Evolutionary conservation across 257 asterid species (phyloP).

Genomic region (Coffea eugenioides): DNA sequence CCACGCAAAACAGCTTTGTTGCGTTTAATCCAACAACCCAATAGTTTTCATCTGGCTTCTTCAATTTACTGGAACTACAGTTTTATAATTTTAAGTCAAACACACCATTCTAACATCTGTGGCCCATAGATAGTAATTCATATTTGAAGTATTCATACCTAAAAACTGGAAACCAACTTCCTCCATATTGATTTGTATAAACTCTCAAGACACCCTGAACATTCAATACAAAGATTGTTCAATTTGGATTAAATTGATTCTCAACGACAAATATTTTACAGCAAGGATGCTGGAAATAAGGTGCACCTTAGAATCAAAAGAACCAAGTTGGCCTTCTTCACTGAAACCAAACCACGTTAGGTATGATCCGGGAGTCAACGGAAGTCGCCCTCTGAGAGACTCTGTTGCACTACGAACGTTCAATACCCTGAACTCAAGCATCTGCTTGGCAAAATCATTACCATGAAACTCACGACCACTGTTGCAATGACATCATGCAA

Average conservation of each 20-base stretch:
- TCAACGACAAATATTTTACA: neutral
- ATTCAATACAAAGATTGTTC: slow-evolving; percentile 13
- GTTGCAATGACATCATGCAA: neutral
- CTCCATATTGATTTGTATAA: slow-evolving; percentile 74
- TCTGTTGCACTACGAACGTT: slow-evolving; percentile 53
- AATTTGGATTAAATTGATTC: neutral
- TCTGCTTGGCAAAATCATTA: slow-evolving; percentile 42
- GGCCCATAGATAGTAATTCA: neutral
- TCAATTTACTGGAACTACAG: slow-evolving; percentile 62
- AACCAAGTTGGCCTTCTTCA: slow-evolving; percentile 86
- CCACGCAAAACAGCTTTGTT: slow-evolving; percentile 75
- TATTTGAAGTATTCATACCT: slow-evolving; percentile 47
- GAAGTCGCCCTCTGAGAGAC: slow-evolving; percentile 60
- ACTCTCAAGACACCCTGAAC: slow-evolving; percentile 85
- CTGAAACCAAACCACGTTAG: slow-evolving; percentile 93
- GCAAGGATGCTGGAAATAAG: slow-evolving; percentile 11
- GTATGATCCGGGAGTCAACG: slow-evolving; percentile 91
- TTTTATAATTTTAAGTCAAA: slow-evolving; percentile 10
- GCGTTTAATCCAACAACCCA: slow-evolving; percentile 88
- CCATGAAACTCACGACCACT: slow-evolving; percentile 11
- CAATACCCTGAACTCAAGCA: slow-evolving; percentile 83
- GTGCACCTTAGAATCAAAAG: slow-evolving; percentile 90
- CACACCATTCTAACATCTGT: neutral
- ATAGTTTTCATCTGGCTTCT: slow-evolving; percentile 70
- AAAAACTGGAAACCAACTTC: slow-evolving; percentile 93